Percentiles rank a stretch among this genome's conserved stretches.
Evolutionary conservation across 2,329 filamentous ascomycete genomes (phyloP).

Genomic region (Fusarium compactum): DNA sequence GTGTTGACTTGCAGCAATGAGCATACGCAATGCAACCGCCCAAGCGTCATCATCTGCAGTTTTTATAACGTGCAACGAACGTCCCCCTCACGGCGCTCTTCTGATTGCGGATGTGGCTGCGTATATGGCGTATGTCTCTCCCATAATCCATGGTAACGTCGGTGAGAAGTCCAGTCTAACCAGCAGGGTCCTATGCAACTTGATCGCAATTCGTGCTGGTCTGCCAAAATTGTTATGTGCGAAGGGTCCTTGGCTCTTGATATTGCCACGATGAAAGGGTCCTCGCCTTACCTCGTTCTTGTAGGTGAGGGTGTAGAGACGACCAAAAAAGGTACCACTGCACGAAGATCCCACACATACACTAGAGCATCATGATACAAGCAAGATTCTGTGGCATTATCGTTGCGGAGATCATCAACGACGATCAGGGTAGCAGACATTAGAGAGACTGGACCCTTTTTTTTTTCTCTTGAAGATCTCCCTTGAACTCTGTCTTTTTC

Average conservation of each 20-base stretch:
- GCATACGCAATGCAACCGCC: slow-evolving; percentile 27
- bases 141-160: slow-evolving; percentile 28
- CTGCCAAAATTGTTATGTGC: slow-evolving; percentile 20
- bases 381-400: slow-evolving; percentile 26
- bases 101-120: slow-evolving; percentile 32
- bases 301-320: slow-evolving; percentile 24
- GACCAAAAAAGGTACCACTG: slow-evolving; percentile 13
- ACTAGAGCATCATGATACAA: background rate
- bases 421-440: slow-evolving; percentile 39
- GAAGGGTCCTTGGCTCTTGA: slow-evolving; percentile 31
- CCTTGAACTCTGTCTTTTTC: background rate
- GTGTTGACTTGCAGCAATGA: slow-evolving; percentile 25
- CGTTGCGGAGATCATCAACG: slow-evolving; percentile 14
- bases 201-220: background rate
- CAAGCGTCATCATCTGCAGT: slow-evolving; percentile 30
- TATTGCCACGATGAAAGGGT: slow-evolving; percentile 31
- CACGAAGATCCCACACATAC: slow-evolving; percentile 32
- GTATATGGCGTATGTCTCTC: slow-evolving; percentile 21
- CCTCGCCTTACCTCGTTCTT: background rate
- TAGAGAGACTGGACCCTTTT: slow-evolving; percentile 19
- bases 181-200: slow-evolving; percentile 13
- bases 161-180: slow-evolving; percentile 15
- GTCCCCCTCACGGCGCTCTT: slow-evolving; percentile 4
- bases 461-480: slow-evolving; percentile 21
- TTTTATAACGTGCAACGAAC: background rate